Evolutionary conservation across 2,329 filamentous ascomycete genomes (phyloP).

Genomic region (Proliferodiscus dingleyae): DNA sequence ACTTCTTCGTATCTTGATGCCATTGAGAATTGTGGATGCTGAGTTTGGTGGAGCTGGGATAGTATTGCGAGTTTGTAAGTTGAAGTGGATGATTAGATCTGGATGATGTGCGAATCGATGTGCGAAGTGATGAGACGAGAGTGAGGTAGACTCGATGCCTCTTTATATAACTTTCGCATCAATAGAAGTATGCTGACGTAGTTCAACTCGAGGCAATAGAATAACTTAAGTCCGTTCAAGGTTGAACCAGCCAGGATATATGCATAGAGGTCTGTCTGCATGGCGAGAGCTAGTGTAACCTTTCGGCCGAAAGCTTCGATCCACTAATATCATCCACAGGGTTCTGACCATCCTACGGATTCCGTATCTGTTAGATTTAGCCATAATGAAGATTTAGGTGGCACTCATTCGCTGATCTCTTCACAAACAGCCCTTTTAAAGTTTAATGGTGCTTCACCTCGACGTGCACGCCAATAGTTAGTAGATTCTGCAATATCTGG

Average conservation of each 20-base stretch:
- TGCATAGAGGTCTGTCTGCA: too few species aligned
- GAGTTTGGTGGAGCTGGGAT: background rate
- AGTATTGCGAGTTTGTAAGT: background rate
- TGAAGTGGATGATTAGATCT: background rate
- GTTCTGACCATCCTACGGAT: background rate
- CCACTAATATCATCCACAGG: background rate
- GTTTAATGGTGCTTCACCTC: constrained; percentile 28
- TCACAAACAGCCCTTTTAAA: background rate
- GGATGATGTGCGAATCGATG: background rate
- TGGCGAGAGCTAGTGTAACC: too few species aligned
- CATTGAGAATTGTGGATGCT: background rate
- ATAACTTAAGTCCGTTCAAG: too few species aligned
- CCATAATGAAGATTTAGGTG: too few species aligned
- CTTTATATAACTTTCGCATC: too few species aligned
- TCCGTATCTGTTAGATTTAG: background rate
- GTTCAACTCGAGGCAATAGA: too few species aligned
- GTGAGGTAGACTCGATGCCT: too few species aligned
- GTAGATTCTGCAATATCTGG: constrained; percentile 31
- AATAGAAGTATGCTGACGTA: too few species aligned
- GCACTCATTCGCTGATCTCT: background rate
- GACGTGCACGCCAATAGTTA: constrained; percentile 32
- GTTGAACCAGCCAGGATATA: too few species aligned
- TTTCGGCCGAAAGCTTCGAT: too few species aligned
- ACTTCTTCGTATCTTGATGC: background rate
- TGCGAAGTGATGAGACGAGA: background rate